These are phyloP conservation scores for Fusarium pseudograminearum DNA, from an alignment of 2,329 filamentous ascomycete species.

Conservation along the genomic window DNA sequence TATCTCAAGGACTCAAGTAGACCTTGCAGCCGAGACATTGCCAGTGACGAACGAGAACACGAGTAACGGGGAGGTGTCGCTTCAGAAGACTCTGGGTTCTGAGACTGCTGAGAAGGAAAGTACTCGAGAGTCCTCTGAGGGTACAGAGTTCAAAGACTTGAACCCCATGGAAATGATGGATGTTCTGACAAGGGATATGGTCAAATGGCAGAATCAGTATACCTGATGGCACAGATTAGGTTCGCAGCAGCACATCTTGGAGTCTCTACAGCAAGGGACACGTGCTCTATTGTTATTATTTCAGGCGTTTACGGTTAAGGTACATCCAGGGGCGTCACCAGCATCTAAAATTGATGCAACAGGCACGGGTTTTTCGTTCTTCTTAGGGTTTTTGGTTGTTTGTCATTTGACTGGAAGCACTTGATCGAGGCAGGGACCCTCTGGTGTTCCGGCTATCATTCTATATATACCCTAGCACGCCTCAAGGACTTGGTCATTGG, in stretches of 20 bases:
- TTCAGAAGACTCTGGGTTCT: conserved; percentile 53
- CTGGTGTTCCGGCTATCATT: conserved; percentile 27
- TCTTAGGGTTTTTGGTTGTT: conserved; percentile 26
- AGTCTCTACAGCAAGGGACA: conserved; percentile 1
- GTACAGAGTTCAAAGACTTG: conserved; percentile 77
- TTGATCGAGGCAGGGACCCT: conserved; percentile 10
- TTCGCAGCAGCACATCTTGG: background rate
- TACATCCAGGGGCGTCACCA: conserved; percentile 43
- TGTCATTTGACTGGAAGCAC: conserved; percentile 20
- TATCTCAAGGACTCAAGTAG: conserved; percentile 88
- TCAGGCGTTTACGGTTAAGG: conserved; percentile 40
- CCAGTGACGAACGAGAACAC: conserved; percentile 58
- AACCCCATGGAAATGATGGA: conserved; percentile 93
- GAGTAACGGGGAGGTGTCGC: conserved; percentile 56
- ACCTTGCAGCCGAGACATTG: conserved; percentile 77
- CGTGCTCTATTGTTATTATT: conserved; percentile 20
- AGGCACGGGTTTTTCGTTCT: conserved; percentile 28
- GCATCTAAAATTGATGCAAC: conserved; percentile 40
- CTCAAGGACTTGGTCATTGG: conserved; percentile 24
- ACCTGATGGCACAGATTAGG: conserved; percentile 46
- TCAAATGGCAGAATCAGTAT: conserved; percentile 86
- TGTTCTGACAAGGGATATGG: conserved; percentile 79
- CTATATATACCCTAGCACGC: conserved; percentile 37
- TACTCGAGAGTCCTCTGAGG: conserved; percentile 40
- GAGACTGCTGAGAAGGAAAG: conserved; percentile 44